Evolutionary conservation across 176 grass and related monocot species (phyloP).

Genomic region (Puya raimondii): DNA sequence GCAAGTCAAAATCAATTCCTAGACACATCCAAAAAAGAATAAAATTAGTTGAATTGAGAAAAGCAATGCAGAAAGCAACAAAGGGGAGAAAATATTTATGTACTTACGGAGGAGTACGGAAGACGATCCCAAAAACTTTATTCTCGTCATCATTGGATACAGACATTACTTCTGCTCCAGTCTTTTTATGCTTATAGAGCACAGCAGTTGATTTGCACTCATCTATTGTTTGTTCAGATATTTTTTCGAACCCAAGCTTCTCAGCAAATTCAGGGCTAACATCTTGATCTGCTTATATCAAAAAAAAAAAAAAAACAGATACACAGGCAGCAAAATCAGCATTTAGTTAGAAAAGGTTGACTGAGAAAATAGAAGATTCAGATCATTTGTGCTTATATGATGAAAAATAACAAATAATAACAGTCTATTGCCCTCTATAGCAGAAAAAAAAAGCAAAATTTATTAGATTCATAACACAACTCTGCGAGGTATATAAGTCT

Average conservation of each 20-base stretch:
- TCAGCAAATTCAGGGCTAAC: slow-evolving; percentile 63
- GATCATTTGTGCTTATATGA: background rate
- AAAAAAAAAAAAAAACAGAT: slow-evolving; percentile 13
- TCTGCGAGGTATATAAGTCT: no score
- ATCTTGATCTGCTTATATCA: slow-evolving; percentile 36
- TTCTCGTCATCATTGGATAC: slow-evolving; percentile 86
- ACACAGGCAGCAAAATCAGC: slow-evolving; percentile 21
- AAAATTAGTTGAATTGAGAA: background rate
- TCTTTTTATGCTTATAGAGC: slow-evolving; percentile 96
- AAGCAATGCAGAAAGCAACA: background rate
- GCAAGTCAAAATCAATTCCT: background rate
- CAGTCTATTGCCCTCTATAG: background rate
- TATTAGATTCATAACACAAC: no score
- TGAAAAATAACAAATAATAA: background rate
- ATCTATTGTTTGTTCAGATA: slow-evolving; percentile 83
- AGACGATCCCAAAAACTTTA: slow-evolving; percentile 96
- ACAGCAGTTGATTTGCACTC: slow-evolving; percentile 88
- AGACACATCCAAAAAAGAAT: background rate
- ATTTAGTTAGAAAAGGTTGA: background rate
- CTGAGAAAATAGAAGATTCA: background rate
- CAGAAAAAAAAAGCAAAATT: background rate
- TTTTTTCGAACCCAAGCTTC: slow-evolving; percentile 70
- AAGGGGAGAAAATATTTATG: background rate
- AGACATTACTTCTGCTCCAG: slow-evolving; percentile 87
- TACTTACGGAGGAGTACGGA: slow-evolving; percentile 95